Conservation (phyloP, 2,329 filamentous ascomycete species). For the Alternaria rosae region DNA sequence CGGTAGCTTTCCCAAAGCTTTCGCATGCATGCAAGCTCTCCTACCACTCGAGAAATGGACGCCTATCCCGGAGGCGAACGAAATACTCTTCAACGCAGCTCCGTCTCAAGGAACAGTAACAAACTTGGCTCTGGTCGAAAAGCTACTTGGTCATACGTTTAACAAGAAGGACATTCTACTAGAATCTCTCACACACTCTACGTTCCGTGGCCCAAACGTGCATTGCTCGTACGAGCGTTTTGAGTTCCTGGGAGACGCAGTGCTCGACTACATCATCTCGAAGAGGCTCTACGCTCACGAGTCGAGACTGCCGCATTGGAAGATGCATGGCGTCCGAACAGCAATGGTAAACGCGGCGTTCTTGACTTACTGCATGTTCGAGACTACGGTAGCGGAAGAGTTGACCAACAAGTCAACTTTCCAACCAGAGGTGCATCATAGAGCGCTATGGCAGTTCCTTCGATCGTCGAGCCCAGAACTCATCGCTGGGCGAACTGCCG, state of each 20-base stretch:
- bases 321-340: conserved; percentile 80
- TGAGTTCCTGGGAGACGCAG: conserved; percentile 86
- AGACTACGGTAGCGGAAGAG: conserved; percentile 54
- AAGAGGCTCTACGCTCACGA: conserved; percentile 64
- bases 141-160: conserved; percentile 76
- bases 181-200: conserved; percentile 83
- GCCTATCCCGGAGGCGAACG: conserved; percentile 36
- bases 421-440: conserved; percentile 31
- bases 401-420: conserved; percentile 42
- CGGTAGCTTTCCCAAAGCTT: conserved; percentile 70
- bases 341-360: conserved; percentile 82
- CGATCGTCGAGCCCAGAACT: conserved; percentile 63
- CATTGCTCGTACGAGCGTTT: conserved; percentile 73
- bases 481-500: conserved; percentile 55
- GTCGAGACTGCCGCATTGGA: conserved; percentile 57
- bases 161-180: conserved; percentile 69
- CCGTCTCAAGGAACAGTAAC: conserved; percentile 15
- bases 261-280: conserved; percentile 81
- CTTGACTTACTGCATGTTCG: conserved; percentile 77
- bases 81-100: conserved; percentile 28
- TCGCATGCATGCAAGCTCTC: conserved; percentile 66
- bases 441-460: conserved; percentile 74
- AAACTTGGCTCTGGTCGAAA: conserved; percentile 60
- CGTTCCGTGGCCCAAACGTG: conserved; percentile 55
- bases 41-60: conserved; percentile 67